Evolutionary conservation across 768 basidiomycete genomes (phyloP), one percentile per base, ranked within the genome.

Genomic region (Cubamyces sp.): DNA sequence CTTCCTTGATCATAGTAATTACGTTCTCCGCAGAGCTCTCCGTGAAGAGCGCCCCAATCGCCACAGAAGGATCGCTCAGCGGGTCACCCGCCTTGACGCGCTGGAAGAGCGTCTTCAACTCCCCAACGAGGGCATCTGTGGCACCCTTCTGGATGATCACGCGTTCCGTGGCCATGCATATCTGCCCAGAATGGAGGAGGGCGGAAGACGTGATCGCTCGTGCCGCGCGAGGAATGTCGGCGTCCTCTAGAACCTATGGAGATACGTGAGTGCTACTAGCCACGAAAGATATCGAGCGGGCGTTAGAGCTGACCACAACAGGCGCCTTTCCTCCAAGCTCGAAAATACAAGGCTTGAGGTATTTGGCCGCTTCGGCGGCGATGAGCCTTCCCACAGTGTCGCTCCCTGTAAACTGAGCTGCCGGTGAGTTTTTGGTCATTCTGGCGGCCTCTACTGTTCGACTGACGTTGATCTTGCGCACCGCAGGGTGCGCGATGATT

Each of bases 151-250:
- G 82, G 30, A 79, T 80, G 46, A 86, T 81, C n/a, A 85, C 79
- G 7, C 84, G 80, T 66, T 84, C 83, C 8, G 83, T 81, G 1
- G 84, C 83, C 81, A 86, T 84, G 73, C 84, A 86, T 45, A 84
- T 76, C 72, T 85, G 83, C 0, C 84, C 84, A 14, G 81, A 82
- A 67, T 81, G 74, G 0, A 77, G 53, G 67, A 84, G 74, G 3
- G 82, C 76, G 18, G 79, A 79, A 30, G 65, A 76, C 0, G 76
- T 76, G 49, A 84, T 80, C 2, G 76, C 78, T 57, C 81, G 80
- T 0, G 87, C 83, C 0, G 86, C 86, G 43, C 82, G 74, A 11
- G 75, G 68, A 25, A 87, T 64, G 66, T 87, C 77, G 0, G 86
- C 86, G 55, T 84, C 82, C 28, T 81, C 70, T 8, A 84, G 71